Conservation (phyloP, 2,329 filamentous ascomycete genomes). For the Calonectria pteridis region DNA sequence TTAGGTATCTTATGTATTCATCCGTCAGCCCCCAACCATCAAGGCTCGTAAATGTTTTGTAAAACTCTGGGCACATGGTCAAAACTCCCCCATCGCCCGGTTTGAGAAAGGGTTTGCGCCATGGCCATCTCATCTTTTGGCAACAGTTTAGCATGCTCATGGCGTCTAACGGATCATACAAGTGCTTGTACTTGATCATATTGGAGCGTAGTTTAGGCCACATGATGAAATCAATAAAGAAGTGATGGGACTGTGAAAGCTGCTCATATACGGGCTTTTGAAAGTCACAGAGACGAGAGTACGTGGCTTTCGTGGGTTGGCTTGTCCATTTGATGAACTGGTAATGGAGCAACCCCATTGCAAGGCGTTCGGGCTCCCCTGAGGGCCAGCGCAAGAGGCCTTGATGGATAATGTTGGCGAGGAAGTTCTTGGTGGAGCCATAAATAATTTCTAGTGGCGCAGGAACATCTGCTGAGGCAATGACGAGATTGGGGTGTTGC, state of each 20-base stretch:
- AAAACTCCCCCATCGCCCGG: not conserved
- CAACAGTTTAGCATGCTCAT: not conserved
- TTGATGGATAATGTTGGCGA: not conserved
- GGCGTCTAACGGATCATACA: not conserved
- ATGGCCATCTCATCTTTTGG: not conserved
- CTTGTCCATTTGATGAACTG: conserved; percentile 3
- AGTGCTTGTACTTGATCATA: conserved; percentile 3
- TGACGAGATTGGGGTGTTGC: not conserved
- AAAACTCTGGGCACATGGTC: not conserved
- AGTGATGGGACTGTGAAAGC: not conserved
- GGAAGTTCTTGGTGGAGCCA: not conserved
- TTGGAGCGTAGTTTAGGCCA: not conserved
- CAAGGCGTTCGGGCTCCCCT: not conserved
- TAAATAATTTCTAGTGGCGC: not conserved
- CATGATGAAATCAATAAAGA: not conserved
- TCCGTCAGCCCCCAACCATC: not conserved
- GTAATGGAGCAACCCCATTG: not conserved
- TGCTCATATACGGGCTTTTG: not conserved
- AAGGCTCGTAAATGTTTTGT: not conserved
- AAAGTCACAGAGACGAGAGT: not conserved
- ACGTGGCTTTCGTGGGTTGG: not conserved
- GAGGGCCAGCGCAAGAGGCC: not conserved
- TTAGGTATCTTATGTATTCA: not conserved
- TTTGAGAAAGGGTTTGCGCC: not conserved
- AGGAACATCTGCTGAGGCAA: not conserved